Percentiles rank a stretch among this genome's conserved stretches.
phyloP scores from a whole-genome alignment of 306 rosid genomes.

The Potentilla sterilis region DNA sequence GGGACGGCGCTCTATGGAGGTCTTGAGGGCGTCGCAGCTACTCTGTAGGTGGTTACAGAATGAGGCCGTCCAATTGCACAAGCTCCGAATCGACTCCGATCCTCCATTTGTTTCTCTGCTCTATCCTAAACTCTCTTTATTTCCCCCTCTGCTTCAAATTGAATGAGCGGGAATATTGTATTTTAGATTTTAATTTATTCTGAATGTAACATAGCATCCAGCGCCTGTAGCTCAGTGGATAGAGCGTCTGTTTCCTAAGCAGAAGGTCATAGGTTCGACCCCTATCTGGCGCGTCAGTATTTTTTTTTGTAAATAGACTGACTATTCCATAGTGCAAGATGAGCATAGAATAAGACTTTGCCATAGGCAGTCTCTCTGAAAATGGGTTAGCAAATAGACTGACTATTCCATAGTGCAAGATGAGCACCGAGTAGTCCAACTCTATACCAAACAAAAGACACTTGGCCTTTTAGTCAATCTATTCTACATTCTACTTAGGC shows the following conservation, averaged over 20 bases:
- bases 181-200: too few species aligned
- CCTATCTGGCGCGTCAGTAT: slow-evolving; percentile 47
- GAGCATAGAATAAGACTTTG: too few species aligned
- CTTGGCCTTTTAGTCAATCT: too few species aligned
- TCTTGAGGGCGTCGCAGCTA: slow-evolving; percentile 66
- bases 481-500: too few species aligned
- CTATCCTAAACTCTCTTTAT: background rate
- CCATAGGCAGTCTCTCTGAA: too few species aligned
- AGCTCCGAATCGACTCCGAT: slow-evolving; percentile 51
- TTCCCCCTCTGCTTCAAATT: background rate
- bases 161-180: background rate
- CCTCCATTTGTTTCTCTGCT: slow-evolving; percentile 47
- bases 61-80: slow-evolving; percentile 49
- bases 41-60: slow-evolving; percentile 79
- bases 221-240: slow-evolving; percentile 75
- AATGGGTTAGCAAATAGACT: too few species aligned
- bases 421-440: too few species aligned
- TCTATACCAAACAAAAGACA: too few species aligned
- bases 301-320: too few species aligned
- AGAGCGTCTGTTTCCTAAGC: slow-evolving; percentile 37
- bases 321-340: too few species aligned
- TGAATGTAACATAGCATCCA: background rate
- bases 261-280: slow-evolving; percentile 68
- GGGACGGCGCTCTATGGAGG: slow-evolving; percentile 75
- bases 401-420: too few species aligned